phyloP scores from a whole-genome alignment of 768 basidiomycete genomes.

The Tulasnella sp. region DNA sequence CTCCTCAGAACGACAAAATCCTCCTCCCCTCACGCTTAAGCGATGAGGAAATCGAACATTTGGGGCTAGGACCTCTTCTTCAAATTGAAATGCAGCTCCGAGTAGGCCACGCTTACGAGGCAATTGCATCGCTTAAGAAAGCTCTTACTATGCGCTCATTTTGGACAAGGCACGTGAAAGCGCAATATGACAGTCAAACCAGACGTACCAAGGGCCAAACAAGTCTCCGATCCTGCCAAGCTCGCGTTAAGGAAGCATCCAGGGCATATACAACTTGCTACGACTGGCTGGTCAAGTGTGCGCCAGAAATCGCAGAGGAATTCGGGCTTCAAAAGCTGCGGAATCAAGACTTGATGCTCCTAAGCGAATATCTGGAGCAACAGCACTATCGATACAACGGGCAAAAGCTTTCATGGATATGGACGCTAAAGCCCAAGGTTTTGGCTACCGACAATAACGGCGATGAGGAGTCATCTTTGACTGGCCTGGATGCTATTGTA shows the following conservation, averaged over 20 bases:
- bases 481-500: too few relatives aligned
- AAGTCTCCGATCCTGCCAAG: neutral
- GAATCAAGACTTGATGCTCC: neutral
- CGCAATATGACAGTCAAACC: neutral
- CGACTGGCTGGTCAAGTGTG: neutral
- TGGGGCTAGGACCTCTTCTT: neutral
- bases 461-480: too few relatives aligned
- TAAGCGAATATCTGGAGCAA: neutral
- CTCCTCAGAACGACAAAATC: neutral
- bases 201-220: neutral
- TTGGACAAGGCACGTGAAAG: neutral
- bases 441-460: too few relatives aligned
- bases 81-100: neutral
- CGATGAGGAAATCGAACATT: neutral
- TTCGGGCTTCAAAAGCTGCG: neutral
- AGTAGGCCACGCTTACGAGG: neutral
- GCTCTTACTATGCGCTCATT: neutral
- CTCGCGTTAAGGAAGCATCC: neutral
- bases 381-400: neutral
- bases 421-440: neutral
- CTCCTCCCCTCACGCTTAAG: neutral
- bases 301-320: neutral
- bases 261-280: neutral
- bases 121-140: neutral
- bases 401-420: neutral